A percentile compares a stretch with the other conserved stretches of the same genome.
phyloP scores from a whole-genome alignment of 257 asterid genomes.

The Nicotiana otophora region DNA sequence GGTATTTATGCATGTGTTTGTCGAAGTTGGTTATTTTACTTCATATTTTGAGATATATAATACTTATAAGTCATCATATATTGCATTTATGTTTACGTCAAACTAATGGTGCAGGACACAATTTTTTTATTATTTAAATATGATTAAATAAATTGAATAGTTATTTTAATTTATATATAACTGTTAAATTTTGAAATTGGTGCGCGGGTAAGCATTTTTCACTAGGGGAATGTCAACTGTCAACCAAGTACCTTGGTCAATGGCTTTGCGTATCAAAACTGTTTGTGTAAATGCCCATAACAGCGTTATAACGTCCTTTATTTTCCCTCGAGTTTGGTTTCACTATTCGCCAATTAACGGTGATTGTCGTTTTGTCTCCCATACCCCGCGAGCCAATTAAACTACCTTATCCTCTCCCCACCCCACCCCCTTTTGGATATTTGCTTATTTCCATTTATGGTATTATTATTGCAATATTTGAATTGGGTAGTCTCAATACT shows the following conservation, averaged over 20 bases:
- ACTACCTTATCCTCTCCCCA: neutral
- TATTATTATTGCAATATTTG: neutral
- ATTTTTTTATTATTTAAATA: too few relatives aligned
- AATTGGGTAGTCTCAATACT: neutral
- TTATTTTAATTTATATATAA: too few relatives aligned
- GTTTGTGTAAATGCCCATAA: neutral
- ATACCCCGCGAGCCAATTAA: neutral
- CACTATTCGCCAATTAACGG: conserved; percentile 40
- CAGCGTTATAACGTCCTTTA: neutral
- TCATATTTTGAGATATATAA: neutral
- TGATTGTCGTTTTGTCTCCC: conserved; percentile 39
- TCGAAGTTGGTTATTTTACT: neutral
- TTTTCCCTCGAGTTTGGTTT: conserved; percentile 17
- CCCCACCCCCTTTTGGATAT: neutral
- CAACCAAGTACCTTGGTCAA: neutral
- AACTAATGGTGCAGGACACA: too few relatives aligned
- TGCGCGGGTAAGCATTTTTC: neutral
- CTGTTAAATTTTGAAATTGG: too few relatives aligned
- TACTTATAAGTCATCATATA: too few relatives aligned
- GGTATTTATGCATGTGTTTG: neutral
- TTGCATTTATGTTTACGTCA: too few relatives aligned
- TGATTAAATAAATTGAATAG: too few relatives aligned
- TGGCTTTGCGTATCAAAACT: neutral
- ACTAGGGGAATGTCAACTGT: neutral
- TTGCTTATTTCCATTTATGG: neutral